Conservation (phyloP, 345 rosid genomes). For the Atalantia buxifolia region DNA sequence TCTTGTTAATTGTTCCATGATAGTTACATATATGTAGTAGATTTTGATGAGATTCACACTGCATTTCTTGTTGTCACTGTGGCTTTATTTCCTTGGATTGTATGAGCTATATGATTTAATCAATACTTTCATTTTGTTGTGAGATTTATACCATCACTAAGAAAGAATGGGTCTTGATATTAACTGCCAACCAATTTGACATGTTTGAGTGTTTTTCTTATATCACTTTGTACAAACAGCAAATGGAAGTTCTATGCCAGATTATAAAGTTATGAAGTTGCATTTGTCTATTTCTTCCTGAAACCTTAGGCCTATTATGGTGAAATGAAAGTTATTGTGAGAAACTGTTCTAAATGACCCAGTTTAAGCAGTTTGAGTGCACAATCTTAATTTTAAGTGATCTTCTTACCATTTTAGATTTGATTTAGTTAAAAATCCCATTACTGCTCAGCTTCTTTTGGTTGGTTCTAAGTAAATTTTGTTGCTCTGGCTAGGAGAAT, state of each 20-base stretch:
- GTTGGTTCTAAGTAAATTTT: neutral
- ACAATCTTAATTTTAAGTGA: neutral
- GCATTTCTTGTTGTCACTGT: neutral
- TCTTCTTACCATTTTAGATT: neutral
- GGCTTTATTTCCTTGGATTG: neutral
- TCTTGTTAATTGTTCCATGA: neutral
- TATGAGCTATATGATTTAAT: neutral
- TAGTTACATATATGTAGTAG: neutral
- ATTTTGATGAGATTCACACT: neutral
- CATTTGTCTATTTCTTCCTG: neutral
- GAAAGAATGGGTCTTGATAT: neutral
- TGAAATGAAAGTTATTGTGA: neutral
- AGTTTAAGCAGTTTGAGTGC: neutral
- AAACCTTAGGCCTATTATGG: neutral
- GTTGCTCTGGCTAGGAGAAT: conserved; percentile 23
- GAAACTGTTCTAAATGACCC: neutral
- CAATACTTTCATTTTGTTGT: neutral
- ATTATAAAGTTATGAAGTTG: neutral
- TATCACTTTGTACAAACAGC: neutral
- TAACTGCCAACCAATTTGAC: neutral
- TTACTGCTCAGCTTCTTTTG: neutral
- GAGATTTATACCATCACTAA: neutral
- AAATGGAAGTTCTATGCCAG: neutral
- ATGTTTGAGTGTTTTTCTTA: neutral
- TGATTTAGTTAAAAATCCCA: neutral